A percentile compares a stretch with the other conserved stretches of the same genome.
Evolutionary conservation across 495 filamentous ascomycete species (phyloP).

Genomic region (Penicillium malachiteum): DNA sequence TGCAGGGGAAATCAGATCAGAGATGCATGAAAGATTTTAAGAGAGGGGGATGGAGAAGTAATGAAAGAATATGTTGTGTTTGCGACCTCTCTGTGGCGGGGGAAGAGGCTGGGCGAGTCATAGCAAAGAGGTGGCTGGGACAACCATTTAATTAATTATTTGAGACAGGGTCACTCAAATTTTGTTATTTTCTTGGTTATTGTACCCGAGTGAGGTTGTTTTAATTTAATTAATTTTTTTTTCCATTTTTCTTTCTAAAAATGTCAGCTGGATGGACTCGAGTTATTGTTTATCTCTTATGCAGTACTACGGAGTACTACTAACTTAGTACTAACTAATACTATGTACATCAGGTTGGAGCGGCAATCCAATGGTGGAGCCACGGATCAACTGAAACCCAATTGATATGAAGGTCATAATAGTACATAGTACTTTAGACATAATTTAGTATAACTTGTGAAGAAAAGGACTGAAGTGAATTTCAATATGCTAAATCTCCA

Average conservation of each 20-base stretch:
- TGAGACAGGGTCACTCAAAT: not conserved
- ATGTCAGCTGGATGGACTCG: too few relatives aligned
- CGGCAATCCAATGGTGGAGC: slow-evolving; percentile 15
- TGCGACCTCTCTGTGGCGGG: slow-evolving; percentile 16
- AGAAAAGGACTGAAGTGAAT: not conserved
- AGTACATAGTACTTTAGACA: not conserved
- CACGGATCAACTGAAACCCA: not conserved
- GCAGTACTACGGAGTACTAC: too few relatives aligned
- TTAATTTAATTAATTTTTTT: slow-evolving; percentile 12
- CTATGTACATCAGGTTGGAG: slow-evolving; percentile 16
- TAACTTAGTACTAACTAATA: too few relatives aligned
- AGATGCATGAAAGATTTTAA: slow-evolving; percentile 10
- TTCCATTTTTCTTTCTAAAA: too few relatives aligned
- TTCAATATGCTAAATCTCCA: too few relatives aligned
- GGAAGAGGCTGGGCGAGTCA: slow-evolving; percentile 28
- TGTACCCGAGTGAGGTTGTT: not conserved
- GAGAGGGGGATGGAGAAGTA: not conserved
- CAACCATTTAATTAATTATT: slow-evolving; percentile 1
- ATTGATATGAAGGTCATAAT: not conserved
- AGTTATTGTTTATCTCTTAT: too few relatives aligned
- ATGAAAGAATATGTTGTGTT: slow-evolving; percentile 14
- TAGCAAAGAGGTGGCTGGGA: slow-evolving; percentile 21
- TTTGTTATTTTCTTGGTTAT: not conserved
- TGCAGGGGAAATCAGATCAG: slow-evolving; percentile 6
- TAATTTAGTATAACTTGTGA: not conserved